Evolutionary conservation across 2,329 filamentous ascomycete genomes (phyloP), one percentile per base, ranked within the genome.

Genomic region (Pseudogymnoascus sp.): DNA sequence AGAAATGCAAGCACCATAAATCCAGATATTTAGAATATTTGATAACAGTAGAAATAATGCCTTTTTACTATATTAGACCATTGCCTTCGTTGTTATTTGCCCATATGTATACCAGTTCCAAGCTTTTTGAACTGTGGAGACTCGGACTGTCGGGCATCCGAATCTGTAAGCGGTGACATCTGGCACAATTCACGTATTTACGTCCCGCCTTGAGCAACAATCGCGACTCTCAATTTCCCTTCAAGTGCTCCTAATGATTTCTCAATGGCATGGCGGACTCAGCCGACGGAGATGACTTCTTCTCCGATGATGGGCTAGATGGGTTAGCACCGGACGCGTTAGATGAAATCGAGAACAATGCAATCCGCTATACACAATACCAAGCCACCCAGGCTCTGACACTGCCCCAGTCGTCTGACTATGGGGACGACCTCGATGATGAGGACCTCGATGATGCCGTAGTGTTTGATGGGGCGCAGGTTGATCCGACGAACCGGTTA

Each of bases 291-390:
- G 81, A 82, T 76, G 84, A 86, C 75, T 82, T 84, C 65, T 88
- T 85, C 71, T 84, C 80, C 64, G 86, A 88, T 71, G 85, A 87
- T 71, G 84, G 80, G 65, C 78, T 89, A 68, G 84, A 88, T 72
- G 78, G 82, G 42, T 75, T 88, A 43, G 82, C 85, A 66, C 78
- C 81, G 66, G 80, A 81, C 66, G 78, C 78, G 56, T 76, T 88
- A 3, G 79, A 84, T 68, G 84, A 87, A 71, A 82, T 89, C 66
- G 86, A 89, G 71, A 81, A 82, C 69, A 81, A 82, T 70, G 86
- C 86, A 40, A 84, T 88, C 66, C 82, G 82, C 67, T 80, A 80
- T 67, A 88, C 85, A 3, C 72, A 74, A 62, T 21, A 66, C 65
- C 43, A 62, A 62, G 66, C 66, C 61, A 69, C 67, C 28, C 68